Percentiles rank a stretch among this genome's conserved stretches.
Conservation (phyloP, 805 yeast species). For the Jamesozyma spencerorum region DNA sequence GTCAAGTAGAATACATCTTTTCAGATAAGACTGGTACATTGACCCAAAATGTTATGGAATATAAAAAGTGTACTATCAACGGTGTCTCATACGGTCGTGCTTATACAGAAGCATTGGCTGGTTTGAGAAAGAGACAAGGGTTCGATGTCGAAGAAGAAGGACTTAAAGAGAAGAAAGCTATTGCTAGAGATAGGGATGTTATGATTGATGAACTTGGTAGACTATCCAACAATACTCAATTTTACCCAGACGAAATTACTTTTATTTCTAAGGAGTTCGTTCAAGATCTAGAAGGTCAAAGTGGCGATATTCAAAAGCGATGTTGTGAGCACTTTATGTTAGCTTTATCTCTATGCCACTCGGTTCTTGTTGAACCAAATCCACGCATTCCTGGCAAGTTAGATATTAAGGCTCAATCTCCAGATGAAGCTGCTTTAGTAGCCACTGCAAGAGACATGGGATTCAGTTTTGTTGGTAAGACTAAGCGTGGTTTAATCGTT, state of each 20-base stretch:
- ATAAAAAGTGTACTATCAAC: conserved; percentile 68
- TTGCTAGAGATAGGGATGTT: conserved; percentile 46
- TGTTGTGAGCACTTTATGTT: conserved; percentile 69
- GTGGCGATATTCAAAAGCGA: conserved; percentile 39
- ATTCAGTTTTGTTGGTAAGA: conserved; percentile 53
- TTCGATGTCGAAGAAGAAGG: conserved; percentile 60
- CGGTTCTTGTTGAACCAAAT: conserved; percentile 63
- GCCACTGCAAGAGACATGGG: conserved; percentile 76
- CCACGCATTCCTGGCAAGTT: conserved; percentile 48
- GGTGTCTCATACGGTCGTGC: conserved; percentile 70
- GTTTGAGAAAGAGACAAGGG: conserved; percentile 70
- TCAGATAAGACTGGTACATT: conserved; percentile 81
- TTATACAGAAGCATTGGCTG: conserved; percentile 75
- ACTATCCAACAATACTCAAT: conserved; percentile 32
- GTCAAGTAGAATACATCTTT: conserved; percentile 77
- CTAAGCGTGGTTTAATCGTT: conserved; percentile 58
- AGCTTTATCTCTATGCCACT: conserved; percentile 68
- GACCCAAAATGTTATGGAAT: conserved; percentile 81
- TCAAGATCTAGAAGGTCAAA: conserved; percentile 46
- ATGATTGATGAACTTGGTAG: conserved; percentile 44
- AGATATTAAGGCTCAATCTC: conserved; percentile 67
- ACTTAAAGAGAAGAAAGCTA: conserved; percentile 41
- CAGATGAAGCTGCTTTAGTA: conserved; percentile 81
- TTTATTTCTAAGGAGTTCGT: conserved; percentile 62
- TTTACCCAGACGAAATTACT: conserved; percentile 53